phyloP scores from a whole-genome alignment of 1,284 basidiomycete species.

The Pascua sp. region DNA sequence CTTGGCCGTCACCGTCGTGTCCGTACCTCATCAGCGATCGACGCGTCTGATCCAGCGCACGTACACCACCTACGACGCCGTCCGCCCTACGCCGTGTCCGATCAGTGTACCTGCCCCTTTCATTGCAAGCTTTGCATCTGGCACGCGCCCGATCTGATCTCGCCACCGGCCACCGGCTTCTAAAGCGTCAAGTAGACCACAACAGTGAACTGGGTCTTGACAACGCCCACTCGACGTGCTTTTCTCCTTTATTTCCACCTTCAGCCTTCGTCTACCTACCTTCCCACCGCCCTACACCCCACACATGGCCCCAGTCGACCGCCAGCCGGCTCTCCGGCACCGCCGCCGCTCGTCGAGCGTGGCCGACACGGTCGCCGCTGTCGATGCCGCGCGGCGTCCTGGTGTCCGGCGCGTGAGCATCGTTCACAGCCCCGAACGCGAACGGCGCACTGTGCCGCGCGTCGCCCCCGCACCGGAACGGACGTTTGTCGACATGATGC shows the following conservation, averaged over 20 bases:
- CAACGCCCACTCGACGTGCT: background rate
- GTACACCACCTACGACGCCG: too few species aligned
- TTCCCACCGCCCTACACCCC: background rate
- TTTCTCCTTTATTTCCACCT: background rate
- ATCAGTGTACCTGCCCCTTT: too few species aligned
- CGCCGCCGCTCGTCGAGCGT: conserved; percentile 11
- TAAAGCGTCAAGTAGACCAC: too few species aligned
- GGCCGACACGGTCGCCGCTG: conserved; percentile 3
- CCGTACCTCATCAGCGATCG: too few species aligned
- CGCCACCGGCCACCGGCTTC: too few species aligned
- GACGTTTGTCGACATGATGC: background rate
- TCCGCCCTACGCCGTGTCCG: too few species aligned
- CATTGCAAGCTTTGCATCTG: too few species aligned
- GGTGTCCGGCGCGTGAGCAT: conserved; percentile 2
- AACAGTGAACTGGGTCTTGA: too few species aligned
- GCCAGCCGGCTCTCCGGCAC: conserved; percentile 7
- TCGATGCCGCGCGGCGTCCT: conserved; percentile 4
- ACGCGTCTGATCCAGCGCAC: too few species aligned
- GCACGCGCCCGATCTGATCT: too few species aligned
- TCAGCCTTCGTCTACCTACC: background rate
- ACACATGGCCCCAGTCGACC: conserved; percentile 2
- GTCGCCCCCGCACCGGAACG: background rate
- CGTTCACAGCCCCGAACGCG: background rate
- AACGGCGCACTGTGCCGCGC: background rate
- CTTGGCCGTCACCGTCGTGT: too few species aligned